These are phyloP conservation scores for Morella rubra DNA, from an alignment of 306 rosid genomes.

Conservation along the genomic window DNA sequence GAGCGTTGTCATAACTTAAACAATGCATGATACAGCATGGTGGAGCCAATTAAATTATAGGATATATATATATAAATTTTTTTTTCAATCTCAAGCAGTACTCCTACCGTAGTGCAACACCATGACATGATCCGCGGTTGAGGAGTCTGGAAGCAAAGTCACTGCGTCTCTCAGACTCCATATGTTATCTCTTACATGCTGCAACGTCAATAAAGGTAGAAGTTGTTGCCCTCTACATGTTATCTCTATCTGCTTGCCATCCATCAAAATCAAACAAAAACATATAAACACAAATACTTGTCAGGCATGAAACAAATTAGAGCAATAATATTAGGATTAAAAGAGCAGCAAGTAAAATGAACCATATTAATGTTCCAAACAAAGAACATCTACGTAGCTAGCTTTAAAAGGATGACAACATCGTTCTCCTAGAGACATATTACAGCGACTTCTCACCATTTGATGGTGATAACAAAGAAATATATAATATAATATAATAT, in stretches of 20 bases:
- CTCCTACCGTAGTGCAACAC: slow-evolving; percentile 72
- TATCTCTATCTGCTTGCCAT: slow-evolving; percentile 74
- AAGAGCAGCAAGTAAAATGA: neutral
- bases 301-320: neutral
- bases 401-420: neutral
- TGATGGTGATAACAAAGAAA: neutral
- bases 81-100: slow-evolving; percentile 21
- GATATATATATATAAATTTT: neutral
- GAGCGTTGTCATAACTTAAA: slow-evolving; percentile 44
- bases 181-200: slow-evolving; percentile 86
- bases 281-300: neutral
- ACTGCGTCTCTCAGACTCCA: slow-evolving; percentile 67
- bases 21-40: slow-evolving; percentile 40
- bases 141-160: slow-evolving; percentile 71
- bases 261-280: neutral
- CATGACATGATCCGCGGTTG: slow-evolving; percentile 82
- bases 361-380: neutral
- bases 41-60: slow-evolving; percentile 23
- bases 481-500: neutral
- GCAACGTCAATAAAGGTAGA: slow-evolving; percentile 81
- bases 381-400: neutral
- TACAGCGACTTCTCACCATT: slow-evolving; percentile 8
- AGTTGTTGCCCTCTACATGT: slow-evolving; percentile 89
- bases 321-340: neutral
- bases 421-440: neutral